Evolutionary conservation across 2,329 filamentous ascomycete genomes (phyloP).

Genomic region (Fusarium verrucosum): DNA sequence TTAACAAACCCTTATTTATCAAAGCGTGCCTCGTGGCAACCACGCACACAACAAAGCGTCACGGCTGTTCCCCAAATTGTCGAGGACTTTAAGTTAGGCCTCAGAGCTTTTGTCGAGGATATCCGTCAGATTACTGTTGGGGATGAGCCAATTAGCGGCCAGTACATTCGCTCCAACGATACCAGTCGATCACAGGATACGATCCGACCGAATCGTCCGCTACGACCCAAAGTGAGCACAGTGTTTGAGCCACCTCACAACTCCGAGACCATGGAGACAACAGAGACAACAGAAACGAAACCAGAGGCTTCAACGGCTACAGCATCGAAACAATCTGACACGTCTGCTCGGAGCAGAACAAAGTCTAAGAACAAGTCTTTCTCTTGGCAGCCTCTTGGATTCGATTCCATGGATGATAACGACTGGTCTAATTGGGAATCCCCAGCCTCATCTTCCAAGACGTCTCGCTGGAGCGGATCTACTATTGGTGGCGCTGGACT

Average conservation of each 20-base stretch:
- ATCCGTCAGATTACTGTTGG: slow-evolving; percentile 94
- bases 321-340: slow-evolving; percentile 45
- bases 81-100: slow-evolving; percentile 85
- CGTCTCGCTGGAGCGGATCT: slow-evolving; percentile 71
- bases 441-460: slow-evolving; percentile 59
- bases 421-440: slow-evolving; percentile 74
- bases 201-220: slow-evolving; percentile 55
- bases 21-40: slow-evolving; percentile 70
- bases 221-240: slow-evolving; percentile 55
- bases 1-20: slow-evolving; percentile 53
- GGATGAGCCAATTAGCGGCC: slow-evolving; percentile 80
- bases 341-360: slow-evolving; percentile 46
- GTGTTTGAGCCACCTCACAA: slow-evolving; percentile 52
- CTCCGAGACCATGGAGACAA: slow-evolving; percentile 16
- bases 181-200: slow-evolving; percentile 55
- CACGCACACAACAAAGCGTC: slow-evolving; percentile 57
- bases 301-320: slow-evolving; percentile 45
- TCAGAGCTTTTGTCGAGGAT: slow-evolving; percentile 96
- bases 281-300: slow-evolving; percentile 9
- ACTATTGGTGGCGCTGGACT: slow-evolving; percentile 56
- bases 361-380: slow-evolving; percentile 63
- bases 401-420: slow-evolving; percentile 67
- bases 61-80: slow-evolving; percentile 78
- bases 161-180: slow-evolving; percentile 35
- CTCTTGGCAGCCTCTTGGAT: slow-evolving; percentile 67